Evolutionary conservation across 1,284 basidiomycete species (phyloP).

Genomic region (Peniophora sp.): DNA sequence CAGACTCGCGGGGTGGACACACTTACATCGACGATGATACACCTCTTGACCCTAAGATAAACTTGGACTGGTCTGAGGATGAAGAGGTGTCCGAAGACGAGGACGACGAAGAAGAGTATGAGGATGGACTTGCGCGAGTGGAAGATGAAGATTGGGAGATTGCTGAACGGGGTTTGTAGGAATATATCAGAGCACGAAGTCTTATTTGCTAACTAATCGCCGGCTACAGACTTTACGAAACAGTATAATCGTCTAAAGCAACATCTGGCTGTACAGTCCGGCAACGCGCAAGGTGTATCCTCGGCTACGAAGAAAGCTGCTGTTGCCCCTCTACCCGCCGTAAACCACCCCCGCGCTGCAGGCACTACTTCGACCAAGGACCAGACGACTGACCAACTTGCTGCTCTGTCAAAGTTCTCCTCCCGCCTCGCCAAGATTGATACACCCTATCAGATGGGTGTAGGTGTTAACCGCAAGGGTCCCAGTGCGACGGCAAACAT

Average conservation of each 20-base stretch:
- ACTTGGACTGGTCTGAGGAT: slow-evolving; percentile 22
- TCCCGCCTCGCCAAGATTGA: slow-evolving; percentile 64
- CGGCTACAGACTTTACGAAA: slow-evolving; percentile 91
- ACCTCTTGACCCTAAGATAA: slow-evolving; percentile 9
- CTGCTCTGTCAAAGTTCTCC: slow-evolving; percentile 63
- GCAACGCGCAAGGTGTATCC: slow-evolving; percentile 48
- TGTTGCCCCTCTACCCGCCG: slow-evolving; percentile 60
- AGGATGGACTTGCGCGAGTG: slow-evolving; percentile 36
- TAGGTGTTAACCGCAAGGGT: slow-evolving; percentile 83
- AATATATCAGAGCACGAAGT: background rate
- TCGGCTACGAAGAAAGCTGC: slow-evolving; percentile 42
- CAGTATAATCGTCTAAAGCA: slow-evolving; percentile 90
- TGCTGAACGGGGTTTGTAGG: slow-evolving; percentile 56
- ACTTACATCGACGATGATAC: slow-evolving; percentile 39
- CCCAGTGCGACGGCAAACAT: slow-evolving; percentile 77
- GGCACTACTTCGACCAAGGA: slow-evolving; percentile 29
- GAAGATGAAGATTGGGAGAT: slow-evolving; percentile 93
- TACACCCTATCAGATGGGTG: slow-evolving; percentile 69
- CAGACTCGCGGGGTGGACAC: slow-evolving; percentile 24
- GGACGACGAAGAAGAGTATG: slow-evolving; percentile 39
- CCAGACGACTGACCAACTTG: slow-evolving; percentile 58
- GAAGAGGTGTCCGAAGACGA: slow-evolving; percentile 22
- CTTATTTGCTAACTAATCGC: background rate
- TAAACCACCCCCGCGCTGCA: slow-evolving; percentile 53
- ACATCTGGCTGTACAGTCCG: slow-evolving; percentile 69